These are phyloP conservation scores for Bertia moriformis DNA, from an alignment of 2,329 filamentous ascomycete species.

Conservation along the genomic window DNA sequence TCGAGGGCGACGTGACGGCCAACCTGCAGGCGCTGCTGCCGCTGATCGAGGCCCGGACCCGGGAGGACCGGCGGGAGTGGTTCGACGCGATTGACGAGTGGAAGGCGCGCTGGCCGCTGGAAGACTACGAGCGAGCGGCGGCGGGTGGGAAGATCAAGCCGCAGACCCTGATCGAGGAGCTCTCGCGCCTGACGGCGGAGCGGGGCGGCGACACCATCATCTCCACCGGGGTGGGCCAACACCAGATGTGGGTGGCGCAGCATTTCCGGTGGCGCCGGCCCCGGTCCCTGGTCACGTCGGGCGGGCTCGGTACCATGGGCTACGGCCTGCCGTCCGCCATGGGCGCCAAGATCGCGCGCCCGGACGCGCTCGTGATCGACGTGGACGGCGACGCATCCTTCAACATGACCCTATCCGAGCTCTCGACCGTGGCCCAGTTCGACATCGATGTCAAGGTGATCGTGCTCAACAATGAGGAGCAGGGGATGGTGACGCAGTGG, in stretches of 20 bases:
- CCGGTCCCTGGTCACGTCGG: slow-evolving; percentile 87
- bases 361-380: slow-evolving; percentile 63
- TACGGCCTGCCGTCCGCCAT: slow-evolving; percentile 90
- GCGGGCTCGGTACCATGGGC: slow-evolving; percentile 91
- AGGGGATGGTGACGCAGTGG: slow-evolving; percentile 98
- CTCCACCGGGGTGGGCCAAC: slow-evolving; percentile 85
- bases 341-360: slow-evolving; percentile 75
- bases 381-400: slow-evolving; percentile 98
- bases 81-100: slow-evolving; percentile 77
- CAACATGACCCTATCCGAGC: slow-evolving; percentile 94
- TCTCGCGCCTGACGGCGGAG: slow-evolving; percentile 68
- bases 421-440: slow-evolving; percentile 86
- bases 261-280: slow-evolving; percentile 90
- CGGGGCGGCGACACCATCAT: slow-evolving; percentile 78
- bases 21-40: slow-evolving; percentile 69
- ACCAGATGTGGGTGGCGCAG: slow-evolving; percentile 98
- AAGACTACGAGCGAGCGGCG: slow-evolving; percentile 65
- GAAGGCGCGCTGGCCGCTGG: slow-evolving; percentile 83
- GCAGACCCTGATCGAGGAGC: slow-evolving; percentile 78
- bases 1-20: slow-evolving; percentile 77
- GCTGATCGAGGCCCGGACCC: slow-evolving; percentile 44
- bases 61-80: slow-evolving; percentile 64
- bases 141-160: slow-evolving; percentile 77
- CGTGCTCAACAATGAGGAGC: slow-evolving; percentile 90
- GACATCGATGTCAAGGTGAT: slow-evolving; percentile 94